Evolutionary conservation across 2,329 filamentous ascomycete genomes (phyloP).

Genomic region (Pseudogymnoascus sp.): DNA sequence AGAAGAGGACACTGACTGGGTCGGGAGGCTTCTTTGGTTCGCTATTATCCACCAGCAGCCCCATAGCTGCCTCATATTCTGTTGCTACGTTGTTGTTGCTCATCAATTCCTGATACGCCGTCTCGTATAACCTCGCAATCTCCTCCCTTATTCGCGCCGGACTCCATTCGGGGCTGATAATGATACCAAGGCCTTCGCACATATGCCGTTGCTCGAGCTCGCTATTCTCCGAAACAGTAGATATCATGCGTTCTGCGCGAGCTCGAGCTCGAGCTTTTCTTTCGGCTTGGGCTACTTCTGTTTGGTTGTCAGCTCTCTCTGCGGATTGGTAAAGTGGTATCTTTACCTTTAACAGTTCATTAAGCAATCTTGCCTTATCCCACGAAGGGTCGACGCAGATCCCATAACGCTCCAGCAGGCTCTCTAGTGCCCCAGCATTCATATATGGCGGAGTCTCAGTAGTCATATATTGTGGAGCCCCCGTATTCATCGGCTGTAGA

Average conservation of each 20-base stretch:
- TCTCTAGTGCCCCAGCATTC: neutral
- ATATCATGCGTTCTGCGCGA: neutral
- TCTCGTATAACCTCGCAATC: constrained; percentile 4
- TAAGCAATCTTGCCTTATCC: neutral
- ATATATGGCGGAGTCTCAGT: neutral
- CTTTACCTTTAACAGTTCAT: neutral
- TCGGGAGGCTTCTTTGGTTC: neutral
- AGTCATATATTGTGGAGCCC: neutral
- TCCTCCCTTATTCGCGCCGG: neutral
- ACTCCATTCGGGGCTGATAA: neutral
- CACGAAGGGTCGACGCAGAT: neutral
- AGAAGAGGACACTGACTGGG: neutral
- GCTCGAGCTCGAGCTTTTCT: neutral
- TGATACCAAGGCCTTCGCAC: neutral
- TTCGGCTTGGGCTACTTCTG: neutral
- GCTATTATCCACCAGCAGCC: no score
- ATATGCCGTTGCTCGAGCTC: constrained; percentile 1
- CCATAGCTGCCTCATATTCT: neutral
- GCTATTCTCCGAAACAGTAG: neutral
- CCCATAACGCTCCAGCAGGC: neutral
- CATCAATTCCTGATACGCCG: neutral
- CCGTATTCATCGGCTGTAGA: neutral
- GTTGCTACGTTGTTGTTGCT: neutral
- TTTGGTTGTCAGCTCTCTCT: neutral
- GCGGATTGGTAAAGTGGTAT: neutral